These are phyloP conservation scores for Cardamine occulta DNA, from an alignment of 345 rosid species.

Conservation along the genomic window DNA sequence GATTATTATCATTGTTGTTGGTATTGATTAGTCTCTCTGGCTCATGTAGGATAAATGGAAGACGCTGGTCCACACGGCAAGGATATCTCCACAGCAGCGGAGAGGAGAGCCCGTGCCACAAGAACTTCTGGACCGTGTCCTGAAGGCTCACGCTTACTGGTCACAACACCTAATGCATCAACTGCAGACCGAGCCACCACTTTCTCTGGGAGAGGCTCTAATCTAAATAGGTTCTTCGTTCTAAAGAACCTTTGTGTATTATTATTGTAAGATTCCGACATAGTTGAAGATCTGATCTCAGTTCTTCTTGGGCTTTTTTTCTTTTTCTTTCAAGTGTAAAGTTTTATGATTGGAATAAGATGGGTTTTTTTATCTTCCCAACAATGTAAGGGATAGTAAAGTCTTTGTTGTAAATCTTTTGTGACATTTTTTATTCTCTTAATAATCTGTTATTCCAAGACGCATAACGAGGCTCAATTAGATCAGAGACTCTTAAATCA, in stretches of 20 bases:
- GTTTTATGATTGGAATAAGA: conserved; percentile 34
- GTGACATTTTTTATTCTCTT: not conserved
- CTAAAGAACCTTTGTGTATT: conserved; percentile 27
- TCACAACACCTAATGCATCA: conserved; percentile 74
- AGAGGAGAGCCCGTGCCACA: conserved; percentile 96
- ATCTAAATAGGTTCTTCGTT: conserved; percentile 25
- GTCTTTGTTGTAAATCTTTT: conserved; percentile 19
- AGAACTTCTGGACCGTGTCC: conserved; percentile 84
- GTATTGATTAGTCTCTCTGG: conserved; percentile 28
- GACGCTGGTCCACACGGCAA: conserved; percentile 91
- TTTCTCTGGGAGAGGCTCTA: conserved; percentile 8
- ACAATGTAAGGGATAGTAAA: not conserved
- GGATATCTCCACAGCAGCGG: conserved; percentile 92
- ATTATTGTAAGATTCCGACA: conserved; percentile 31
- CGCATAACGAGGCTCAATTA: too few relatives aligned
- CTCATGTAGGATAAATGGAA: conserved; percentile 93
- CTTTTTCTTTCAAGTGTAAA: conserved; percentile 21
- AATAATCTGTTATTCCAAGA: too few relatives aligned
- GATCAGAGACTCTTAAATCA: too few relatives aligned
- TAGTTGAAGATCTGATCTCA: conserved; percentile 28
- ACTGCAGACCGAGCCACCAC: conserved; percentile 42
- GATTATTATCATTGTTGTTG: not conserved
- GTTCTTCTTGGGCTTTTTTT: not conserved
- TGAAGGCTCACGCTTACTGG: conserved; percentile 80
- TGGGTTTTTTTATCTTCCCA: not conserved